phyloP scores from a whole-genome alignment of 1,284 basidiomycete genomes.

The Sanghuangporus baumii region DNA sequence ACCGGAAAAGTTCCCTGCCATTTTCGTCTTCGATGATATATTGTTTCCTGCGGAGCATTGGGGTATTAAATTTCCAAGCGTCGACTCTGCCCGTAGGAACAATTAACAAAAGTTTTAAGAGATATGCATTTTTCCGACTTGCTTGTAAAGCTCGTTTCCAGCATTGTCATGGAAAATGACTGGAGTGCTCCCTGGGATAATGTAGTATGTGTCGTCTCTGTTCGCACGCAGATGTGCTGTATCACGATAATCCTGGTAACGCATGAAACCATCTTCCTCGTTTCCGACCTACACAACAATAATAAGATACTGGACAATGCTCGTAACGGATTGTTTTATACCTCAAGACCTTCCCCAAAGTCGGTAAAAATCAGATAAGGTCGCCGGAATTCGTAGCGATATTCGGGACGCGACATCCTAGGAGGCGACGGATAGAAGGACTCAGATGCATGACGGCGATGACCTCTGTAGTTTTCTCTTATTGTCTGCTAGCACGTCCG shows the following conservation, averaged over 20 bases:
- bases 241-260: conserved; percentile 21
- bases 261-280: conserved; percentile 24
- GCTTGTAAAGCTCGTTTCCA: conserved; percentile 17
- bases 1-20: conserved; percentile 64
- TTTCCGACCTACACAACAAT: conserved; percentile 18
- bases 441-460: background rate
- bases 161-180: conserved; percentile 19
- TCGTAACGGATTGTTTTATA: background rate
- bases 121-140: background rate
- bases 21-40: conserved; percentile 64
- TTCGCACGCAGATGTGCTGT: conserved; percentile 13
- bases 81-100: conserved; percentile 24
- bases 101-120: background rate
- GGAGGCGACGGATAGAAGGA: background rate
- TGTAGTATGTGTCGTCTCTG: conserved; percentile 16
- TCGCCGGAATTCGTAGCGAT: background rate
- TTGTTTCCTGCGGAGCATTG: conserved; percentile 63
- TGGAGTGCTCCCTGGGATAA: conserved; percentile 18
- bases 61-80: conserved; percentile 27
- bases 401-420: background rate
- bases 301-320: background rate
- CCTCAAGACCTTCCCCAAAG: conserved; percentile 18
- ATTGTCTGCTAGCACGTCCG: background rate
- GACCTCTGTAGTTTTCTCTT: background rate
- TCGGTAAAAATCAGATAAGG: conserved; percentile 20